phyloP scores from a whole-genome alignment of 2,329 filamentous ascomycete genomes.

The Aureobasidium musti region DNA sequence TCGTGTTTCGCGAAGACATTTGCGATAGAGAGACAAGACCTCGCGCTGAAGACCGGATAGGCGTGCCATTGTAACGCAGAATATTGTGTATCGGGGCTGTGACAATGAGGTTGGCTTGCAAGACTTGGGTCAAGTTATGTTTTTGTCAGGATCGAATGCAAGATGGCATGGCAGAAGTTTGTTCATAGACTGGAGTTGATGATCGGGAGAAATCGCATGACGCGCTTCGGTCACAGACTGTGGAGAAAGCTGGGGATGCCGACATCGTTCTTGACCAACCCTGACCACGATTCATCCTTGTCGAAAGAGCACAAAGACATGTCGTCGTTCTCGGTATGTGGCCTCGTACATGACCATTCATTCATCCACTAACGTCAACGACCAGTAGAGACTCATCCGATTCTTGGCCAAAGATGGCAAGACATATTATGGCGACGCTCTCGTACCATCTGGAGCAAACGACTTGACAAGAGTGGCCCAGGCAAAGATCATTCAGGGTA shows the following conservation, averaged over 20 bases:
- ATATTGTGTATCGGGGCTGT: neutral
- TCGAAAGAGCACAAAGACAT: constrained; percentile 6
- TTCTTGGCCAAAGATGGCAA: constrained; percentile 68
- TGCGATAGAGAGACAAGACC: constrained; percentile 81
- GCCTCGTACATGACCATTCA: too few relatives aligned
- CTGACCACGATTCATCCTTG: neutral
- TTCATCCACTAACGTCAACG: neutral
- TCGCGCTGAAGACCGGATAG: constrained; percentile 89
- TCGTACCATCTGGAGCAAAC: constrained; percentile 61
- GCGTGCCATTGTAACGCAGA: constrained; percentile 45
- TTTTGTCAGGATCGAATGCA: neutral
- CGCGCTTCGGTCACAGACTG: neutral
- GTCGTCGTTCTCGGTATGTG: constrained; percentile 30
- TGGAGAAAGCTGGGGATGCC: constrained; percentile 20
- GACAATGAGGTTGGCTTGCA: neutral
- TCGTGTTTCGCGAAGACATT: constrained; percentile 77
- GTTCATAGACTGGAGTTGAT: constrained; percentile 10
- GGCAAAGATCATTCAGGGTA: constrained; percentile 64
- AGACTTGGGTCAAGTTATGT: neutral
- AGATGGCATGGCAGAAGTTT: neutral
- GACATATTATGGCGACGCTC: constrained; percentile 72
- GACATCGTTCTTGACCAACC: neutral
- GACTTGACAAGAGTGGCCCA: constrained; percentile 63
- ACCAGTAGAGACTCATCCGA: constrained; percentile 65
- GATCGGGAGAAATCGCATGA: constrained; percentile 13